These are phyloP conservation scores for Mortierella sp. DNA, from an alignment of 371 early-diverging fungal species.

Conservation along the genomic window DNA sequence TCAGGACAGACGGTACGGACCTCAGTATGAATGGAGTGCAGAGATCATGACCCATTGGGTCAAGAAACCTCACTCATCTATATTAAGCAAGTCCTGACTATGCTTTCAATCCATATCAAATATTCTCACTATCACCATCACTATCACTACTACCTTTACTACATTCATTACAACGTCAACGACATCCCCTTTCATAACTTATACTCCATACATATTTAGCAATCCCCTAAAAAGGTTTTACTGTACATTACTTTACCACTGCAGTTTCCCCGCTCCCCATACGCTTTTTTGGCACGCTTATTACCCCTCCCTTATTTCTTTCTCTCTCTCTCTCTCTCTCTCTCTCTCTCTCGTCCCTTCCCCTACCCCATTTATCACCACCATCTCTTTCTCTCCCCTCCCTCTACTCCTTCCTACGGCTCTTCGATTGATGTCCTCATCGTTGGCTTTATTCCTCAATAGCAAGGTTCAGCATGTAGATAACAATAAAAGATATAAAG, in stretches of 20 bases:
- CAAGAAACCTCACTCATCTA: constrained; percentile 6
- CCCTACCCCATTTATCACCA: not conserved
- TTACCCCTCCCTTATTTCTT: not conserved
- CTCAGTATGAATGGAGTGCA: constrained; percentile 17
- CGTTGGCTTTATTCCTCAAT: not conserved
- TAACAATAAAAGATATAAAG: not conserved
- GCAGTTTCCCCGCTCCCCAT: not conserved
- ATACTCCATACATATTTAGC: not conserved
- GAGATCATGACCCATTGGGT: constrained; percentile 36
- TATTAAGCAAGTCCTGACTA: not conserved
- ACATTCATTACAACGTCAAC: too few species aligned
- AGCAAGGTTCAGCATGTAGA: constrained; percentile 6
- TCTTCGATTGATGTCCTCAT: not conserved
- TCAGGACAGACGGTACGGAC: constrained; percentile 24
- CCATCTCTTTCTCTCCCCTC: not conserved
- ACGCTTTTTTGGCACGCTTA: not conserved
- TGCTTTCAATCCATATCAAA: not conserved
- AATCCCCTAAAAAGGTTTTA: not conserved
- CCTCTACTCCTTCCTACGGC: not conserved
- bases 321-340: not conserved
- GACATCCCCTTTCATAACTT: not conserved
- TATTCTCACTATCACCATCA: too few species aligned
- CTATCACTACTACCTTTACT: too few species aligned
- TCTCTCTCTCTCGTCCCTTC: not conserved
- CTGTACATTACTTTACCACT: not conserved